Evolutionary conservation across 2,329 filamentous ascomycete genomes (phyloP), one percentile per base, ranked within the genome.

Genomic region (Aspergillus floridensis): DNA sequence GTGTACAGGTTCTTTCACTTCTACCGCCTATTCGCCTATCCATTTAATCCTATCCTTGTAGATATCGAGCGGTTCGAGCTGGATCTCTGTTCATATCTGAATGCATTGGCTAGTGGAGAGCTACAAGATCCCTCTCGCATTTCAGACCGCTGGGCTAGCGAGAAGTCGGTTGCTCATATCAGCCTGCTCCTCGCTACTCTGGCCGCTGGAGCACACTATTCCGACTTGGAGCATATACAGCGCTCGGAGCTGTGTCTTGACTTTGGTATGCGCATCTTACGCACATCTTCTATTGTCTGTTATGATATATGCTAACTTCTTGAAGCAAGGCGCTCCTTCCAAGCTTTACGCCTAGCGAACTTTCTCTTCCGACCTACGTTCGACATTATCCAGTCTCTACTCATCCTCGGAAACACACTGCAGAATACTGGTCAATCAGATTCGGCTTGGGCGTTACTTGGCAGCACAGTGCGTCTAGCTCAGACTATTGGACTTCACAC

Each of bases 341-440:
- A 86, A 62, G 84, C 83, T 60, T 74, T 86, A 2, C 80, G 83
- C 1, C 79, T 85, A 58, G 82, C 82, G 3, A 86, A 86, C 60
- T 86, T 86, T 65, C 71, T 86, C 1, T 84, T 83, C 2, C 79
- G 82, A 49, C 80, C 82, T 6, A 82, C 80, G 2, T 65, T 85
- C 38, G 82, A 85, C 57, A 82, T 78, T 53, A 83, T 86, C 29
- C 82, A 86, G 66, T 80, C 82, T 0, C 73, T 85, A 11, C 71
- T 86, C 2, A 81, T 86, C 5, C 78, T 85, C 2, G 81, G 82
- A 22, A 84, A 85, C 62, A 83, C 68, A 1, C 29, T 73, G 7
- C 70, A 72, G 22, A 72, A 74, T 19, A 68, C 66, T 53, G 70
- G 70, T 2, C 72, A 73, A 53, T 72, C 72, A 2, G 71, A 73